Percentiles rank a stretch among this genome's conserved stretches.
Conservation (phyloP, 2,329 filamentous ascomycete genomes). For the Clonostachys chloroleuca region DNA sequence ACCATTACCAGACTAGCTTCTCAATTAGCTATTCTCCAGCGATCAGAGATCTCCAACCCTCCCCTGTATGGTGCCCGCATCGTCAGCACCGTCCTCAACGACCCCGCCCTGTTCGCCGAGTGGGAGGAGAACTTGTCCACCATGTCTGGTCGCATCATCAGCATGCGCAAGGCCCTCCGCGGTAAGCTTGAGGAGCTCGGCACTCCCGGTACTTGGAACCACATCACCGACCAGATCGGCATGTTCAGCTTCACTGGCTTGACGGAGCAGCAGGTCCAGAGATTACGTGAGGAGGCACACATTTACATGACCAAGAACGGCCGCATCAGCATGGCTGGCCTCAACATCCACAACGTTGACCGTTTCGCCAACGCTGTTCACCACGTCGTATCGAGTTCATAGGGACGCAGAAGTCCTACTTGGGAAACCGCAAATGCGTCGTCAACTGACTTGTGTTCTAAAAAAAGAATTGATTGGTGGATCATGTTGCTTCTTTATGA, state of each 20-base stretch:
- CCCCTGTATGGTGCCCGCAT: conserved; percentile 92
- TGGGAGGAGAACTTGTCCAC: conserved; percentile 90
- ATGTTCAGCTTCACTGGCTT: conserved; percentile 97
- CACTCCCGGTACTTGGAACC: conserved; percentile 90
- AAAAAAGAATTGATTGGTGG: no score
- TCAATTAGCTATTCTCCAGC: conserved; percentile 90
- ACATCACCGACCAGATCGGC: conserved; percentile 98
- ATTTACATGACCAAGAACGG: conserved; percentile 98
- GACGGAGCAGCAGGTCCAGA: conserved; percentile 66
- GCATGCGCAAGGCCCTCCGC: conserved; percentile 79
- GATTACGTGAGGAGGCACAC: conserved; percentile 66
- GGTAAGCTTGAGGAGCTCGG: conserved; percentile 76
- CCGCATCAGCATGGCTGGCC: conserved; percentile 95
- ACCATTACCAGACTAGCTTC: conserved; percentile 66
- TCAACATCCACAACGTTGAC: conserved; percentile 88
- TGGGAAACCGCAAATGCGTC: no score
- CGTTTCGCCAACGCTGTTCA: conserved; percentile 90
- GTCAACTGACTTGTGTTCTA: no score
- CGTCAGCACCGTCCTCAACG: conserved; percentile 79
- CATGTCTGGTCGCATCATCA: conserved; percentile 93
- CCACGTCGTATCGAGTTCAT: conserved; percentile 59
- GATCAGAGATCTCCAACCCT: conserved; percentile 96
- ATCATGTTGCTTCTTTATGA: no score
- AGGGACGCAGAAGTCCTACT: not conserved
- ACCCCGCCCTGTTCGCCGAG: conserved; percentile 74